Evolutionary conservation across 345 rosid species (phyloP), one percentile per base, ranked within the genome.

Genomic region (Boechera stricta): DNA sequence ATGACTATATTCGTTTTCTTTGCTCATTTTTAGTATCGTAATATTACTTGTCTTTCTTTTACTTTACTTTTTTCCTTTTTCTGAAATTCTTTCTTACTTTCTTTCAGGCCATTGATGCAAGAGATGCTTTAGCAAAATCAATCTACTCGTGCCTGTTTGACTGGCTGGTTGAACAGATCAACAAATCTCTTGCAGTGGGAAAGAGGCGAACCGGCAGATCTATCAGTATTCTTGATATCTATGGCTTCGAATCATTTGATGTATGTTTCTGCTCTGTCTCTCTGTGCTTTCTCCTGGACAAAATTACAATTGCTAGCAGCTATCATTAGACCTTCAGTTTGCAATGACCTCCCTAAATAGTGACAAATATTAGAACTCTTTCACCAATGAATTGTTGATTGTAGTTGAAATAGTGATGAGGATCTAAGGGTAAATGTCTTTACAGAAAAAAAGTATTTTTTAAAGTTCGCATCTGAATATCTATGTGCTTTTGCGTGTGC

Each of bases 171-270:
- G 96, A 89, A 79, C 98, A 92, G 86, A 88, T 95, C 71, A 95
- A 95, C 84, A 92, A 89, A 67, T 92, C 99, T 58, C 97, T 95
- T 61, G 92, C 94, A 29, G 98, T 89, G 76, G 98, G 99, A 73
- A 95, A 95, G 84, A 86, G 89, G 73, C 84, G 96, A 80, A 88
- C 97, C 1, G 98, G 99, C 68, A 86, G 99, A 89, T 90, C 98
- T 75, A 95, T 95, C 79, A 92, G 99, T 85, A 95, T 95, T 86
- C 97, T 95, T 76, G 99, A 95, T 83, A 95, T 95, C 60, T 95
- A 95, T 76, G 99, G 99, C 79, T 95, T 95, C 78, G 99, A 95
- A 82, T 95, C 99, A 15, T 95, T 95, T 88, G 89, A 91, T 78
- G 99, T 95, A 87, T 72, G 90, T 67, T 67, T 16, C 74, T 53